Evolutionary conservation across 23 red algal species (phyloP), one percentile per base, ranked within the genome.

Genomic region (Pyropia haitanensis): DNA sequence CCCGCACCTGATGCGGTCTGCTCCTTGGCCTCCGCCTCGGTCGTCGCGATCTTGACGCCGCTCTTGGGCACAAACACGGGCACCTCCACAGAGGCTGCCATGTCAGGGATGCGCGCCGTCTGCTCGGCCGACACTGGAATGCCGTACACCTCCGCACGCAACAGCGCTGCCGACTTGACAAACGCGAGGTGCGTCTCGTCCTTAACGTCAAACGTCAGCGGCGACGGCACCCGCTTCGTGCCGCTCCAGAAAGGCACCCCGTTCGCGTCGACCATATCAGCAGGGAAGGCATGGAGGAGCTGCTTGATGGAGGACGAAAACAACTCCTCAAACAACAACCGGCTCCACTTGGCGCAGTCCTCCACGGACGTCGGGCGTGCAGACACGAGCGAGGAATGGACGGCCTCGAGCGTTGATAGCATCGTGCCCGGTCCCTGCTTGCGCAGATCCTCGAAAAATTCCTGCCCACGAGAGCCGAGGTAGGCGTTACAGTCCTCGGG

Each of bases 191-290:
- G 94, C 49, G 77, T 44, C 14, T 53, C 53, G 70, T 91, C 67
- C 5, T 56, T 62, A 15, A 67, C 52, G 56, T 98, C 85, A 78
- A 91, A 98, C 20, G 69, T 72, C 24, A 98, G 64, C 20, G 94
- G 79, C 27, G 72, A 39, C 7, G 94, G 94, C 14, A 75, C 80
- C 12, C 85, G 71, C 72, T 91, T 98, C 22, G 94, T 98, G 17
- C 94, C 94, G 63, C 77, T 85, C 94, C 94, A 98, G 65, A 98
- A 98, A 5, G 94, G 85, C 30, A 90, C 78, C 10, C 94, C 94
- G 52, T 85, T 79, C 27, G 76, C 73, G 58, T 98, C 94, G 25
- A 91, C 79, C 73, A 83, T 98, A 63, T 98, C 94, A 15, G 51
- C 48, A n/a, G 94, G 94, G 53, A 91, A 98, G 32, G 94, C 77